Conservation (phyloP, 805 yeast genomes). For the Candida quercuum region DNA sequence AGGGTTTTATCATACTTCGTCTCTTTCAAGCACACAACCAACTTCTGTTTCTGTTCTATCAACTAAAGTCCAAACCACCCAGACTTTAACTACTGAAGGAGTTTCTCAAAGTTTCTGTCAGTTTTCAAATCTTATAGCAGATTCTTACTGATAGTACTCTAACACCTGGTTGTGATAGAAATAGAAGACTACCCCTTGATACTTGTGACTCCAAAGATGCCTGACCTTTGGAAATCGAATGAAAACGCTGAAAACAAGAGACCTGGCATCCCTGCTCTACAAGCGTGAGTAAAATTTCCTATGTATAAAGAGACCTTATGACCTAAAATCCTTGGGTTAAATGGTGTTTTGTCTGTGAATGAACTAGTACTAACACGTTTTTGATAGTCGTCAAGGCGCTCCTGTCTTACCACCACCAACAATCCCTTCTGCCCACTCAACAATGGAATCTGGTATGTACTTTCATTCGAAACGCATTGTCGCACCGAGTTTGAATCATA, state of each 20-base stretch:
- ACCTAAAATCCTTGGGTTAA: no score
- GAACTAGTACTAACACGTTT: slow-evolving; percentile 7
- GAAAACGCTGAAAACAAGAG: slow-evolving; percentile 20
- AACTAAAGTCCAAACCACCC: no score
- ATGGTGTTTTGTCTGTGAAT: no score
- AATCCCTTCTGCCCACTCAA: slow-evolving; percentile 16
- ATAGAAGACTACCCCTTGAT: no score
- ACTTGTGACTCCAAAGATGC: no score
- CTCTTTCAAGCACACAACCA: no score
- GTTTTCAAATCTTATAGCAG: background rate
- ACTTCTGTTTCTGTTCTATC: no score
- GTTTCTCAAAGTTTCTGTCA: no score
- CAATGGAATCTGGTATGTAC: slow-evolving; percentile 23
- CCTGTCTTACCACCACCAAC: slow-evolving; percentile 61
- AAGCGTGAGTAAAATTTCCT: slow-evolving; percentile 19
- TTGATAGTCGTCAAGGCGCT: slow-evolving; percentile 46
- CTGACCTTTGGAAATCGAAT: slow-evolving; percentile 21
- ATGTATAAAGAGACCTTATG: background rate
- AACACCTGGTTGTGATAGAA: background rate
- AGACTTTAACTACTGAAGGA: no score
- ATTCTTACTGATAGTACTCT: background rate
- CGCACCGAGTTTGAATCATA: background rate
- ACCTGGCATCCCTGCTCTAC: slow-evolving; percentile 23
- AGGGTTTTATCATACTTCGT: no score
- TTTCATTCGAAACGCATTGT: background rate